Conservation (phyloP, 2,329 filamentous ascomycete species). For the Teratosphaeria destructans region DNA sequence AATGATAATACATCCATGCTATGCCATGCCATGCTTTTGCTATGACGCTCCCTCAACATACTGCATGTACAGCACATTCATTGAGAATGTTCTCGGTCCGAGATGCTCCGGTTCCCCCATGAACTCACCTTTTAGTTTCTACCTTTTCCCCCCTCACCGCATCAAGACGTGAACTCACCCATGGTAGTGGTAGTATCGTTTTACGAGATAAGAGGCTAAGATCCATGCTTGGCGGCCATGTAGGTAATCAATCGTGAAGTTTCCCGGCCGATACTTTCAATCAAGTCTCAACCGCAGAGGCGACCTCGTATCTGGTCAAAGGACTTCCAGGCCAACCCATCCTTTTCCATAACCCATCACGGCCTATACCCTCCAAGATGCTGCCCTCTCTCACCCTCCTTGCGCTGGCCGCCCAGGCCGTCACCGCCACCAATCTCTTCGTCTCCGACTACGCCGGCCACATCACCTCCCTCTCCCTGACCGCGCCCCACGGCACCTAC, state of each 20-base stretch:
- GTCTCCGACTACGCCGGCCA: slow-evolving; percentile 36
- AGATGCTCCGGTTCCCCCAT: neutral
- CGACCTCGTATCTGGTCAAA: too few relatives aligned
- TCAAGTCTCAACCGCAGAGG: too few relatives aligned
- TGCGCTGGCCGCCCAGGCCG: neutral
- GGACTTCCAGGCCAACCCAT: neutral
- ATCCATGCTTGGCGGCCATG: neutral
- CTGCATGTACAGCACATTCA: too few relatives aligned
- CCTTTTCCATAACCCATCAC: neutral
- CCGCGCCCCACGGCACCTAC: slow-evolving; percentile 19
- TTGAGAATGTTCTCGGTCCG: neutral
- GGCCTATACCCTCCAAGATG: neutral
- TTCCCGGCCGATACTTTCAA: too few relatives aligned
- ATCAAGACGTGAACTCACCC: neutral
- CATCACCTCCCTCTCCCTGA: slow-evolving; percentile 32
- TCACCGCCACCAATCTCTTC: slow-evolving; percentile 29
- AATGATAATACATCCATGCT: too few relatives aligned
- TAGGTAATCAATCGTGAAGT: neutral
- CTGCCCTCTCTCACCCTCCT: neutral
- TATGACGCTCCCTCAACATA: too few relatives aligned
- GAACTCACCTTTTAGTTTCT: neutral
- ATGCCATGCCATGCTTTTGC: too few relatives aligned
- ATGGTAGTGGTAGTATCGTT: too few relatives aligned
- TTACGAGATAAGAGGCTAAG: neutral
- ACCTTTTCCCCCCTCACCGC: neutral